These are phyloP conservation scores for Biscutella laevigata DNA, from an alignment of 441 rosid genomes.

Conservation along the genomic window DNA sequence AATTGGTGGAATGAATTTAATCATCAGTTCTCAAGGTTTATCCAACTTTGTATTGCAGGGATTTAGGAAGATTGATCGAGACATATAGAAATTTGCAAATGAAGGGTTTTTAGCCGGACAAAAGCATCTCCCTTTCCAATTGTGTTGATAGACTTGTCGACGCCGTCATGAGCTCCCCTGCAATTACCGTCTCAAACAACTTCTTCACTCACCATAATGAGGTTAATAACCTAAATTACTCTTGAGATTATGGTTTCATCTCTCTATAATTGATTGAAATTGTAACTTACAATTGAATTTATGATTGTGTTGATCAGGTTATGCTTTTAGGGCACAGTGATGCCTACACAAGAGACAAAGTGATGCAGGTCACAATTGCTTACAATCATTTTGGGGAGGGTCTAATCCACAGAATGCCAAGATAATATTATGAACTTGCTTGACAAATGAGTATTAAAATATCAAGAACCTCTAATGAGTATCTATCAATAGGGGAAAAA, in stretches of 20 bases:
- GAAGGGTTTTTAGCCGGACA: constrained; percentile 82
- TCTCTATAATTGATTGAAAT: background rate
- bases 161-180: constrained; percentile 44
- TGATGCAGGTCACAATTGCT: constrained; percentile 53
- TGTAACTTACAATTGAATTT: background rate
- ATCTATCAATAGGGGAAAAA: no score
- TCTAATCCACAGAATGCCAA: constrained; percentile 48
- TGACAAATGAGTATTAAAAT: no score
- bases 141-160: constrained; percentile 46
- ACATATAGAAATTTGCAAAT: constrained; percentile 81
- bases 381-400: constrained; percentile 56
- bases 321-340: constrained; percentile 51
- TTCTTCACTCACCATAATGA: constrained; percentile 43
- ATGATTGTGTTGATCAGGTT: constrained; percentile 24
- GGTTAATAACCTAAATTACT: constrained; percentile 20
- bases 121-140: constrained; percentile 52
- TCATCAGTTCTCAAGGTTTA: no score
- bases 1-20: no score
- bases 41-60: constrained; percentile 45
- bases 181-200: constrained; percentile 43
- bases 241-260: background rate
- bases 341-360: constrained; percentile 40
- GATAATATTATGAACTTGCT: constrained; percentile 23
- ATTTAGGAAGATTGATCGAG: constrained; percentile 79
- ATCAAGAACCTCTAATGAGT: no score